Conservation (phyloP, 768 basidiomycete species). For the Rhodotorula diobovata region DNA sequence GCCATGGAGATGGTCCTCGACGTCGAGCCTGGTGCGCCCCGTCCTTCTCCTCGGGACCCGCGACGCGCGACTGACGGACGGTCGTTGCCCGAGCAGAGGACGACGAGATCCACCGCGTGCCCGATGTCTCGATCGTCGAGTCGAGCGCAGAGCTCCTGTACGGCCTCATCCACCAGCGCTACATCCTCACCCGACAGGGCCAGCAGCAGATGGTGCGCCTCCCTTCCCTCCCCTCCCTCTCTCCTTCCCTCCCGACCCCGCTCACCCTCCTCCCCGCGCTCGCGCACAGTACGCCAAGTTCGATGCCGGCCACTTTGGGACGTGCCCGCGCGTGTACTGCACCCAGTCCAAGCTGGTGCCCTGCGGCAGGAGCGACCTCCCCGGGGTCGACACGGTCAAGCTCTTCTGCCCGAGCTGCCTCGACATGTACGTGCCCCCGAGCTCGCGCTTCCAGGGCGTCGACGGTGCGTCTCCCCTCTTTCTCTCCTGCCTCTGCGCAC, state of each 20-base stretch:
- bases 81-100: conserved; percentile 39
- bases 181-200: conserved; percentile 89
- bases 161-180: conserved; percentile 95
- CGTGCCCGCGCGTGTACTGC: conserved; percentile 94
- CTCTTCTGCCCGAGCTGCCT: conserved; percentile 97
- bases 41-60: conserved; percentile 53
- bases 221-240: conserved; percentile 32
- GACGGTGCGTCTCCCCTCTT: conserved; percentile 62
- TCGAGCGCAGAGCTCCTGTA: conserved; percentile 95
- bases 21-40: conserved; percentile 72
- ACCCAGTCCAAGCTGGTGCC: conserved; percentile 82
- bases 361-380: conserved; percentile 89
- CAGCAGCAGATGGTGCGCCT: conserved; percentile 81
- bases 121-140: conserved; percentile 97
- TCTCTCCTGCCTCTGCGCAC: not conserved
- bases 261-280: not conserved
- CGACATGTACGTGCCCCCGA: conserved; percentile 91
- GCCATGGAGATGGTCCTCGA: conserved; percentile 99
- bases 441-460: conserved; percentile 88
- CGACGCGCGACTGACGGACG: not conserved
- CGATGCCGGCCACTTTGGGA: conserved; percentile 82
- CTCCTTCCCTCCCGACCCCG: not conserved
- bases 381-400: conserved; percentile 95
- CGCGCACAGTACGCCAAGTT: conserved; percentile 89
- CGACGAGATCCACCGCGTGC: conserved; percentile 91